These are phyloP conservation scores for Nothophaeocryptopus gaeumannii DNA, from an alignment of 2,329 filamentous ascomycete species.

Conservation along the genomic window DNA sequence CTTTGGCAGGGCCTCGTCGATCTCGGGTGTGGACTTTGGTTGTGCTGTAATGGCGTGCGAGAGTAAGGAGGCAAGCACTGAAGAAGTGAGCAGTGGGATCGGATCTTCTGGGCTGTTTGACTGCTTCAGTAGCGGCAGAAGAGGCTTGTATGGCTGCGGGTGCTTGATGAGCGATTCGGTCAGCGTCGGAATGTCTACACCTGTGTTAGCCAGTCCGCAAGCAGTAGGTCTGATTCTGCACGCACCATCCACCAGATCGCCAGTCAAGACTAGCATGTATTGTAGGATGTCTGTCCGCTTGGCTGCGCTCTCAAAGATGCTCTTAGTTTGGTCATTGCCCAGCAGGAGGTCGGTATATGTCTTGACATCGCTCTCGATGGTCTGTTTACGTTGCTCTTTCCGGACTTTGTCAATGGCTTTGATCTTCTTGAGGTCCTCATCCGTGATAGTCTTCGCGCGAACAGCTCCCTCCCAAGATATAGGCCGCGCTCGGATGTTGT, in stretches of 20 bases:
- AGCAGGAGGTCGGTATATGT: slow-evolving; percentile 79
- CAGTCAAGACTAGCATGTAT: slow-evolving; percentile 86
- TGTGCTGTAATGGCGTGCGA: slow-evolving; percentile 61
- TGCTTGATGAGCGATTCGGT: slow-evolving; percentile 73
- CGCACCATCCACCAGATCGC: slow-evolving; percentile 80
- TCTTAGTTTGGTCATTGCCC: slow-evolving; percentile 62
- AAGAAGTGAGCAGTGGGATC: slow-evolving; percentile 84
- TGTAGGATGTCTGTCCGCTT: slow-evolving; percentile 89
- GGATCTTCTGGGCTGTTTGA: slow-evolving; percentile 80
- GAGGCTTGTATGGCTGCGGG: slow-evolving; percentile 69
- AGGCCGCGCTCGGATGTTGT: slow-evolving; percentile 92
- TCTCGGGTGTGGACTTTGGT: slow-evolving; percentile 58
- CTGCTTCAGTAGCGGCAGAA: slow-evolving; percentile 78
- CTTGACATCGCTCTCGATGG: slow-evolving; percentile 73
- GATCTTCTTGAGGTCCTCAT: slow-evolving; percentile 91
- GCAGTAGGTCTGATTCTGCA: neutral
- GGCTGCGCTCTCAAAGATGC: slow-evolving; percentile 79
- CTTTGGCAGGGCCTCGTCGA: slow-evolving; percentile 73
- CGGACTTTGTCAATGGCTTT: slow-evolving; percentile 94
- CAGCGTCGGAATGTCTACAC: slow-evolving; percentile 72
- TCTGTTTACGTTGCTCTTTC: slow-evolving; percentile 82
- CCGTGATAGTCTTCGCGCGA: slow-evolving; percentile 87
- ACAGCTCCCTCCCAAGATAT: slow-evolving; percentile 98
- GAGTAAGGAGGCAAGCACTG: slow-evolving; percentile 78
- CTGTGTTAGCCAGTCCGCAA: slow-evolving; percentile 5